phyloP scores from a whole-genome alignment of 2,329 filamentous ascomycete genomes.

The Colletotrichum acutatum region DNA sequence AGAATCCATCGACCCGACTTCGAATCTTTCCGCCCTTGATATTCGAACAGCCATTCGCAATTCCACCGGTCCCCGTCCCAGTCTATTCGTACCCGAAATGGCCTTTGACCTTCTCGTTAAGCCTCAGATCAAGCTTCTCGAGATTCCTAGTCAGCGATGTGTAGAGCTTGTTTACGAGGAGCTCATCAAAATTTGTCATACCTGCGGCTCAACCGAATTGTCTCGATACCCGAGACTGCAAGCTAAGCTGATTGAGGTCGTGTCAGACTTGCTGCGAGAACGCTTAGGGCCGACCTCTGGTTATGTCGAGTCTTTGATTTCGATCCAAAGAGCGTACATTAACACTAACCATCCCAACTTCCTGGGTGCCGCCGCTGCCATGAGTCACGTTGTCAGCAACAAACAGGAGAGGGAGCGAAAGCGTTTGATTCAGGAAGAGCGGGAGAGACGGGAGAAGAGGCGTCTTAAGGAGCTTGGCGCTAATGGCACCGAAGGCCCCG shows the following conservation, averaged over 20 bases:
- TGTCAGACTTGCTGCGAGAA: constrained; percentile 94
- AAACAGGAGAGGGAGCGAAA: constrained; percentile 96
- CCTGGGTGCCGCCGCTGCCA: constrained; percentile 93
- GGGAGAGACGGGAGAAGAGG: constrained; percentile 84
- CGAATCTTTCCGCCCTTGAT: constrained; percentile 92
- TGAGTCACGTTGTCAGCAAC: constrained; percentile 95
- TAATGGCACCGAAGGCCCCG: constrained; percentile 78
- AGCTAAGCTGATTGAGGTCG: constrained; percentile 96
- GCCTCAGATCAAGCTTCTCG: constrained; percentile 96
- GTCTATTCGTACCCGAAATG: constrained; percentile 96
- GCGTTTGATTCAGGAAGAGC: constrained; percentile 81
- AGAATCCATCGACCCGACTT: constrained; percentile 95
- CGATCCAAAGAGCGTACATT: constrained; percentile 97
- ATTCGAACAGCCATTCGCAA: constrained; percentile 98
- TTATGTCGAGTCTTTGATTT: constrained; percentile 96
- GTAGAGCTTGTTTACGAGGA: constrained; percentile 99
- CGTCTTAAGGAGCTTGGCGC: constrained; percentile 84
- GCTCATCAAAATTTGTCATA: constrained; percentile 99
- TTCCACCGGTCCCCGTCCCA: constrained; percentile 94
- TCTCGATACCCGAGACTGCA: constrained; percentile 92
- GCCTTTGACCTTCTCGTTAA: constrained; percentile 98
- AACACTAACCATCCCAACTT: constrained; percentile 99
- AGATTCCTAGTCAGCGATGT: constrained; percentile 94
- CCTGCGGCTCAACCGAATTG: constrained; percentile 94
- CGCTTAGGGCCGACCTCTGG: constrained; percentile 87